phyloP scores from a whole-genome alignment of 2,329 filamentous ascomycete genomes.

The Fusarium protoensiforme region DNA sequence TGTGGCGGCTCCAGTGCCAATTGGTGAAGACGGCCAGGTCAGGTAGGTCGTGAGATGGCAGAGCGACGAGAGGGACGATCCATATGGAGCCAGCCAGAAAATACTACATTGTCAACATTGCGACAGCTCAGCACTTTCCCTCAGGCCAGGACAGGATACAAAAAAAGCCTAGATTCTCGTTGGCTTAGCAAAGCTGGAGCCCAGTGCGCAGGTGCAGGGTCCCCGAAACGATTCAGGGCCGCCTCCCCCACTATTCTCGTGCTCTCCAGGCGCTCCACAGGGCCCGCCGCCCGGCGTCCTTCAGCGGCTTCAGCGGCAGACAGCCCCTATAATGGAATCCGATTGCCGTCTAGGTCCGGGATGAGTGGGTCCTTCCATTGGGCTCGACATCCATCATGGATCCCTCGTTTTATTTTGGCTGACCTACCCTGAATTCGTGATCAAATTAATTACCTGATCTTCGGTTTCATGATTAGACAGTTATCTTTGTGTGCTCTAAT shows the following conservation, averaged over 20 bases:
- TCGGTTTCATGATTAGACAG: background rate
- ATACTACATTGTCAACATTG: constrained; percentile 39
- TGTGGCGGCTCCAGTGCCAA: constrained; percentile 25
- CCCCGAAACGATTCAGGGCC: constrained; percentile 4
- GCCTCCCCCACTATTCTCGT: constrained; percentile 4
- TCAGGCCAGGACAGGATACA: background rate
- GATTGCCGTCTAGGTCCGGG: background rate
- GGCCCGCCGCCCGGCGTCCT: background rate
- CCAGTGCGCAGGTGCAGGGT: background rate
- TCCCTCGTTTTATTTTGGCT: background rate
- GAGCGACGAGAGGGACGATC: constrained; percentile 25
- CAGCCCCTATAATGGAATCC: constrained; percentile 12
- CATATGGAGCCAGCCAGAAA: constrained; percentile 12
- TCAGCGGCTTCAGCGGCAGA: constrained; percentile 14
- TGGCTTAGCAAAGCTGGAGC: constrained; percentile 16
- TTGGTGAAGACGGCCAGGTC: constrained; percentile 15
- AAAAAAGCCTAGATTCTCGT: constrained; percentile 15
- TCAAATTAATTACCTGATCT: background rate
- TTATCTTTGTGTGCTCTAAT: background rate
- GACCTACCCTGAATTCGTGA: constrained; percentile 1
- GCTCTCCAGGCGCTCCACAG: constrained; percentile 1
- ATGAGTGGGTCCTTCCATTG: background rate
- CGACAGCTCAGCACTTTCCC: constrained; percentile 34
- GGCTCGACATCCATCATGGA: background rate
- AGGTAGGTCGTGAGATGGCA: constrained; percentile 20